Evolutionary conservation across 2,329 filamentous ascomycete genomes (phyloP).

Genomic region (Sordariomycetes sp.): DNA sequence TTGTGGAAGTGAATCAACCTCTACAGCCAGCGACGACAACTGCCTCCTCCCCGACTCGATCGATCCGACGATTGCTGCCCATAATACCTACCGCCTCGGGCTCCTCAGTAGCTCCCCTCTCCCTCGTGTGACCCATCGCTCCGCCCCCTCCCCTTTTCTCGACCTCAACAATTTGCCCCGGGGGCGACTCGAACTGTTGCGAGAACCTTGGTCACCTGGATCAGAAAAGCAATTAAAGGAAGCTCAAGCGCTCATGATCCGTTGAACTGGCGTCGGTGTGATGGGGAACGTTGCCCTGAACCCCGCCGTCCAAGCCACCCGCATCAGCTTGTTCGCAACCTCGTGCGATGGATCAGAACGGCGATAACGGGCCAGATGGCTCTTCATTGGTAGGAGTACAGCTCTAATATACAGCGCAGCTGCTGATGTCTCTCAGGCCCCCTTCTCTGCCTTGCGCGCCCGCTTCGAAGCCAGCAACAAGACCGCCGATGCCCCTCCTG

Average conservation of each 20-base stretch:
- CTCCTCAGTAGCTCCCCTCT: background rate
- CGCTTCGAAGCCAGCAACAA: conserved; percentile 66
- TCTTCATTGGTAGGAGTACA: conserved; percentile 69
- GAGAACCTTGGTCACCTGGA: too few species aligned
- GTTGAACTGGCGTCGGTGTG: conserved; percentile 1
- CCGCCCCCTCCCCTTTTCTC: too few species aligned
- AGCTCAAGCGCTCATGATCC: too few species aligned
- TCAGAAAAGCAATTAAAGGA: too few species aligned
- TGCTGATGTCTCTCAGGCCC: conserved; percentile 47
- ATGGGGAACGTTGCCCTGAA: conserved; percentile 4
- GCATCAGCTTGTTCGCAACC: background rate
- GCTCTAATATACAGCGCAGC: too few species aligned
- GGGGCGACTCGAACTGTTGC: too few species aligned
- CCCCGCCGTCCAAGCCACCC: conserved; percentile 3
- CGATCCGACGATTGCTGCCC: too few species aligned
- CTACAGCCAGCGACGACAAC: too few species aligned
- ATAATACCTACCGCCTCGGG: background rate
- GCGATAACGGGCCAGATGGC: conserved; percentile 56
- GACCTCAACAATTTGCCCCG: too few species aligned
- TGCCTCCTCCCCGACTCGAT: too few species aligned
- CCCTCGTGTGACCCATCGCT: background rate
- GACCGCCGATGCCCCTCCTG: conserved; percentile 10
- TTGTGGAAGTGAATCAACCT: too few species aligned
- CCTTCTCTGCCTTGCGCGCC: conserved; percentile 72
- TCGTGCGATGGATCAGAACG: conserved; percentile 16